These are phyloP conservation scores for Corymbia maculata DNA, from an alignment of 345 rosid genomes.

Conservation along the genomic window DNA sequence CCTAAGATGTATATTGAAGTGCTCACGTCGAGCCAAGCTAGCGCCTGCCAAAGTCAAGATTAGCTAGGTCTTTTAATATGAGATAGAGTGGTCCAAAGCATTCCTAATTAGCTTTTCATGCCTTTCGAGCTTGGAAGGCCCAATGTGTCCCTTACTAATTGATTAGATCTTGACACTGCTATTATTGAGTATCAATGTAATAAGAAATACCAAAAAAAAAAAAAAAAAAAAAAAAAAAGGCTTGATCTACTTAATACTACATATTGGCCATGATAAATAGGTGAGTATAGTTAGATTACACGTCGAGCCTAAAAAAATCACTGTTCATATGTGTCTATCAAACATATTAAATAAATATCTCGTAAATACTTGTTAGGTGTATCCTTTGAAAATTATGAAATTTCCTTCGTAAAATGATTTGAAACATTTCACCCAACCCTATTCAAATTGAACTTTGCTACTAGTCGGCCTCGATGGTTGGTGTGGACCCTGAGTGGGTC, in stretches of 20 bases:
- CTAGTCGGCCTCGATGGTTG: background rate
- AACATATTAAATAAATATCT: background rate
- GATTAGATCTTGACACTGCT: background rate
- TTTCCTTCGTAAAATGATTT: background rate
- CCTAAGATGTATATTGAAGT: background rate
- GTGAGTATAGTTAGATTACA: background rate
- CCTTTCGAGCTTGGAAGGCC: background rate
- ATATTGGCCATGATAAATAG: background rate
- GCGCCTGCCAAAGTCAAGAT: background rate
- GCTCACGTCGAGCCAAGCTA: background rate
- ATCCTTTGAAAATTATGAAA: background rate
- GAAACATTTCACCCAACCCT: background rate
- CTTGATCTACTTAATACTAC: background rate
- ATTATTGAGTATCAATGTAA: background rate
- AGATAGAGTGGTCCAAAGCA: background rate
- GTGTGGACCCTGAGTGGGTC: background rate
- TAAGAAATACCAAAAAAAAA: background rate
- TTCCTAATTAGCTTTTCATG: background rate
- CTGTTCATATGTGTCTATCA: background rate
- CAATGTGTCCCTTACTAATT: background rate
- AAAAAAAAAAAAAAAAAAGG: fast-evolving
- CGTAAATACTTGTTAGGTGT: background rate
- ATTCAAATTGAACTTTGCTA: background rate
- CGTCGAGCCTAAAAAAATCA: background rate
- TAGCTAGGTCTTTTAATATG: background rate